phyloP scores from a whole-genome alignment of 768 basidiomycete genomes.

The Amanita thiersii region DNA sequence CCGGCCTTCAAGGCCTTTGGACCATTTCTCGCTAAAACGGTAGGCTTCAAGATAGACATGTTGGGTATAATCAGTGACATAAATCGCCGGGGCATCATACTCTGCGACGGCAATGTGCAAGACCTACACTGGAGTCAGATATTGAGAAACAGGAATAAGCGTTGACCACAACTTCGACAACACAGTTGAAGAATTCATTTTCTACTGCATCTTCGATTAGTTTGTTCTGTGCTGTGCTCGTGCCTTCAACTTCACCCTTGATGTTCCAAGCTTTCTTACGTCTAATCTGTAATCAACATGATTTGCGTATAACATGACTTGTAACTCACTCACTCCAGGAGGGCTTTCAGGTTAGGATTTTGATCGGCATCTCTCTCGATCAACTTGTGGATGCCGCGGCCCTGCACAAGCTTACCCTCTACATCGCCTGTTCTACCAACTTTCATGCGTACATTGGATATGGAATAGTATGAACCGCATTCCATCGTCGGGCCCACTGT shows the following conservation, averaged over 20 bases:
- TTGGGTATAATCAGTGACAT: slow-evolving; percentile 60
- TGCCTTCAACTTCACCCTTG: slow-evolving; percentile 16
- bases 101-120: slow-evolving; percentile 27
- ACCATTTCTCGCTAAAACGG: slow-evolving; percentile 26
- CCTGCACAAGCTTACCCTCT: slow-evolving; percentile 45
- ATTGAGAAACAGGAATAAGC: not conserved
- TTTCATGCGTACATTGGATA: slow-evolving; percentile 45
- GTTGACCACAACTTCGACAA: slow-evolving; percentile 41
- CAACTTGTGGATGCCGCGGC: slow-evolving; percentile 34
- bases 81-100: slow-evolving; percentile 30
- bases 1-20: slow-evolving; percentile 36
- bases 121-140: slow-evolving; percentile 26
- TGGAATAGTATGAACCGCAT: slow-evolving; percentile 40
- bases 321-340: slow-evolving; percentile 38
- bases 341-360: slow-evolving; percentile 31
- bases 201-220: slow-evolving; percentile 40
- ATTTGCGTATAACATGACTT: too few species aligned
- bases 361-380: slow-evolving; percentile 27
- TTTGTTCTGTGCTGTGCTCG: slow-evolving; percentile 29
- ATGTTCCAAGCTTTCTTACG: slow-evolving; percentile 40
- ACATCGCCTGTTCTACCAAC: slow-evolving; percentile 27
- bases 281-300: slow-evolving; percentile 22
- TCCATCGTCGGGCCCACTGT: slow-evolving; percentile 33
- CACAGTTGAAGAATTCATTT: slow-evolving; percentile 41
- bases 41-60: slow-evolving; percentile 32